Evolutionary conservation across 495 filamentous ascomycete genomes (phyloP).

Genomic region (Glutinoglossum americanum): DNA sequence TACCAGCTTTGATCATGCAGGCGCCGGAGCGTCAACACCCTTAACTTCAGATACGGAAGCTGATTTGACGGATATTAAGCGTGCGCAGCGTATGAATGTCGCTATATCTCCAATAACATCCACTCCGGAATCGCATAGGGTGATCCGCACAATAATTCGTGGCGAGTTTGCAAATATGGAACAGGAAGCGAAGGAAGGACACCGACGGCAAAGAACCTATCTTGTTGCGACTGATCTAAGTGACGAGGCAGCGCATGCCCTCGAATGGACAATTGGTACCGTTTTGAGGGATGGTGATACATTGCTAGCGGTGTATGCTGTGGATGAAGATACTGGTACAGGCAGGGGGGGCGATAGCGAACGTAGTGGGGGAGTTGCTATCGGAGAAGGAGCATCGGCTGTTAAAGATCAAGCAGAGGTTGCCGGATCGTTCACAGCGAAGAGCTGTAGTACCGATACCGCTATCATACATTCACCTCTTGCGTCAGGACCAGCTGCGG

Average conservation of each 20-base stretch:
- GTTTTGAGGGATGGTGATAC: conserved; percentile 92
- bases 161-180: conserved; percentile 60
- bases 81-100: conserved; percentile 66
- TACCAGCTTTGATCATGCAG: conserved; percentile 52
- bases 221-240: conserved; percentile 83
- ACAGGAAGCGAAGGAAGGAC: conserved; percentile 49
- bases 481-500: neutral
- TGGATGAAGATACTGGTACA: conserved; percentile 62
- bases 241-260: conserved; percentile 77
- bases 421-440: conserved; percentile 28
- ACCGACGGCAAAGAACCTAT: conserved; percentile 61
- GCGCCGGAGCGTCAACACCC: conserved; percentile 52
- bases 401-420: conserved; percentile 51
- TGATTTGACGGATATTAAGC: conserved; percentile 60
- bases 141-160: conserved; percentile 70
- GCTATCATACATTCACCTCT: conserved; percentile 3
- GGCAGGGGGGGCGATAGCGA: conserved; percentile 13
- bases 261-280: conserved; percentile 94
- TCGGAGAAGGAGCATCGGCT: conserved; percentile 36
- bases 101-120: conserved; percentile 56
- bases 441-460: conserved; percentile 5
- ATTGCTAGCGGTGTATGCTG: conserved; percentile 71
- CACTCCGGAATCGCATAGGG: conserved; percentile 52
- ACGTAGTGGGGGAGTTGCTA: conserved; percentile 20
- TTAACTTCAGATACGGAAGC: conserved; percentile 72